Conservation (phyloP, 2,329 filamentous ascomycete species). For the Ceratocystis colombiana region DNA sequence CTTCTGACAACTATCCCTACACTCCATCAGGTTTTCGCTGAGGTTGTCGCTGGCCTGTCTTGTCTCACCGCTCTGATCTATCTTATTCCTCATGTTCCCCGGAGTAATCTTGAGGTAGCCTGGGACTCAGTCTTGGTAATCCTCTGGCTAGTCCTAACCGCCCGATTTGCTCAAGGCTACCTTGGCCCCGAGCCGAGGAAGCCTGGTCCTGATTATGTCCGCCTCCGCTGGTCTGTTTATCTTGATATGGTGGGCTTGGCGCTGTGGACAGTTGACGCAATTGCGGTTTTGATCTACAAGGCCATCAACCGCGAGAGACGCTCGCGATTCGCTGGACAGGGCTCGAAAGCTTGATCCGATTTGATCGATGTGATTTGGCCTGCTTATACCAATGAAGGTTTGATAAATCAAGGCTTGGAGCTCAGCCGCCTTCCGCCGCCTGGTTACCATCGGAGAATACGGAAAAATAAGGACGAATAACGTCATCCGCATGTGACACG, state of each 20-base stretch:
- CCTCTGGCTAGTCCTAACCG: constrained; percentile 23
- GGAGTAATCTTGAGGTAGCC: constrained; percentile 21
- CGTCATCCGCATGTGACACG: too few species aligned
- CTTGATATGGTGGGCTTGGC: constrained; percentile 22
- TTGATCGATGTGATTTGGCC: background rate
- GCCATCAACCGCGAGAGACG: constrained; percentile 17
- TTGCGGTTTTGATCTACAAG: constrained; percentile 22
- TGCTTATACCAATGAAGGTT: too few species aligned
- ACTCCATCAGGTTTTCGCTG: constrained; percentile 18
- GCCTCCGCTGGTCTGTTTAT: constrained; percentile 24
- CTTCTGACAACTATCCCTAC: background rate
- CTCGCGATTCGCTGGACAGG: constrained; percentile 1
- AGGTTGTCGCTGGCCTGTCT: constrained; percentile 20
- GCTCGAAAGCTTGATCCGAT: background rate
- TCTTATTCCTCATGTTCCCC: constrained; percentile 23
- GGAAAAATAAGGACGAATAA: background rate
- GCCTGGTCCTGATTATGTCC: constrained; percentile 20
- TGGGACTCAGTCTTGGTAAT: constrained; percentile 22
- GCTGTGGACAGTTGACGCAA: constrained; percentile 21
- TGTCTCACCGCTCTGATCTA: constrained; percentile 23
- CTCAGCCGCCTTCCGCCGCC: too few species aligned
- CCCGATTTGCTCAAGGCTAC: constrained; percentile 20
- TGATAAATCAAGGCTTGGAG: too few species aligned
- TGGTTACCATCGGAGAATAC: background rate
- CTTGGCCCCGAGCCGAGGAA: constrained; percentile 20